phyloP scores from a whole-genome alignment of 2,329 filamentous ascomycete genomes.

The Lachnellula subtilissima region DNA sequence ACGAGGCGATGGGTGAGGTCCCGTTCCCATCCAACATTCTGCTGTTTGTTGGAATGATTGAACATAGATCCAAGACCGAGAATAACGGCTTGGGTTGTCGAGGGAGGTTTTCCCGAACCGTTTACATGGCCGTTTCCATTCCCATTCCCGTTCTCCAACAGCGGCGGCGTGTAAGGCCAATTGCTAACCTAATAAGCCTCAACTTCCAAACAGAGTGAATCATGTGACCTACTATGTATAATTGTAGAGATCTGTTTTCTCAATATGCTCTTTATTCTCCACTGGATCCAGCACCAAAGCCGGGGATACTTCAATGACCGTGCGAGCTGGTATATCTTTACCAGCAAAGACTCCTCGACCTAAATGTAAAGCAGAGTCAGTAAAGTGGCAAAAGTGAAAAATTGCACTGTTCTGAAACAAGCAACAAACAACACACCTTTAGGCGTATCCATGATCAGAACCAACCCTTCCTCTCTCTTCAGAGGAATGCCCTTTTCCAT shows the following conservation, averaged over 20 bases:
- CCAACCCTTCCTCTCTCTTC: slow-evolving; percentile 37
- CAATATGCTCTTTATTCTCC: slow-evolving; percentile 45
- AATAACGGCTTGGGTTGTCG: slow-evolving; percentile 46
- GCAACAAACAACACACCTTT: slow-evolving; percentile 40
- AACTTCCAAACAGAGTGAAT: slow-evolving; percentile 15
- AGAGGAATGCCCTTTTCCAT: slow-evolving; percentile 28
- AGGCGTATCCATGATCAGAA: slow-evolving; percentile 43
- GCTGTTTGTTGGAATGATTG: slow-evolving; percentile 47
- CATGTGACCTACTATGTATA: slow-evolving; percentile 47
- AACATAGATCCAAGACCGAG: slow-evolving; percentile 54
- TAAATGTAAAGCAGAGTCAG: slow-evolving; percentile 21
- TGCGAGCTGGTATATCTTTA: slow-evolving; percentile 40
- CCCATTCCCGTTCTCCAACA: slow-evolving; percentile 16
- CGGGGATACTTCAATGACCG: slow-evolving; percentile 47
- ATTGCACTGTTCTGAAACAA: background rate
- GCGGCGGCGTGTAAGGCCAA: slow-evolving; percentile 27
- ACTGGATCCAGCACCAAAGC: slow-evolving; percentile 44
- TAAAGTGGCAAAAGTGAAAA: background rate
- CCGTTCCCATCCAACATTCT: slow-evolving; percentile 53
- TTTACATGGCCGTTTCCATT: slow-evolving; percentile 23
- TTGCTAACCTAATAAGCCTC: slow-evolving; percentile 18
- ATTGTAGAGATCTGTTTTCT: slow-evolving; percentile 47
- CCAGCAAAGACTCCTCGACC: slow-evolving; percentile 50
- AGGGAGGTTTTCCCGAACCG: slow-evolving; percentile 16
- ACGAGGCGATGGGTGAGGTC: slow-evolving; percentile 42